Conservation (phyloP, 306 rosid genomes). For the Cucurbita argyrosperma region DNA sequence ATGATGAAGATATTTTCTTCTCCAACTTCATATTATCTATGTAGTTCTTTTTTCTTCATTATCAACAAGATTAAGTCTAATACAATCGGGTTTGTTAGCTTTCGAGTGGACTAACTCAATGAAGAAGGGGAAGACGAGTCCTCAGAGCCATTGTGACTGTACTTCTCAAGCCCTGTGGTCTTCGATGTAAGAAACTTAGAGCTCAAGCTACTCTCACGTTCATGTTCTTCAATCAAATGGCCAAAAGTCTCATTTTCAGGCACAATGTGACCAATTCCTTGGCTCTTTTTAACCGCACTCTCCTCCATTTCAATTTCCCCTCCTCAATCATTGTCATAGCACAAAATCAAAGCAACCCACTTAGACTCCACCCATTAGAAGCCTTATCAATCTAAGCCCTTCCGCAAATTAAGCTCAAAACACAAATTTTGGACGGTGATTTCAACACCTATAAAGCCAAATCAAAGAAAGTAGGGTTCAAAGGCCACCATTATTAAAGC, state of each 20-base stretch:
- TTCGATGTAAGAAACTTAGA: conserved; percentile 61
- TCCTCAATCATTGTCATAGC: conserved; percentile 22
- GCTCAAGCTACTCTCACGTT: conserved; percentile 64
- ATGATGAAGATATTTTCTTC: conserved; percentile 28
- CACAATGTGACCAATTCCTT: conserved; percentile 12
- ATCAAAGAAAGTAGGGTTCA: conserved; percentile 21
- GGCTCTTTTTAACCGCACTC: conserved; percentile 17
- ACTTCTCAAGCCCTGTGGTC: conserved; percentile 46
- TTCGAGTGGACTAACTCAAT: conserved; percentile 45
- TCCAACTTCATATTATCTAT: conserved; percentile 18
- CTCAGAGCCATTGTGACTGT: conserved; percentile 61
- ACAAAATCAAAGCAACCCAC: conserved; percentile 32
- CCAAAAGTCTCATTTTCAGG: conserved; percentile 22
- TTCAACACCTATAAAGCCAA: conserved; percentile 42
- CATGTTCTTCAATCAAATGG: conserved; percentile 42
- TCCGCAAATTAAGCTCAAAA: conserved; percentile 24
- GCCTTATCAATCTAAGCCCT: not conserved
- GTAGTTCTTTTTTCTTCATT: not conserved
- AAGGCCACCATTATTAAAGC: too few relatives aligned
- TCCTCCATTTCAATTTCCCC: conserved; percentile 22
- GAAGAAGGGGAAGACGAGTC: conserved; percentile 57
- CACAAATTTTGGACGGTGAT: conserved; percentile 22
- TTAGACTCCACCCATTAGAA: conserved; percentile 35
- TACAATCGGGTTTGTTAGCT: conserved; percentile 23
- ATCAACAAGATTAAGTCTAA: conserved; percentile 16